A percentile compares a stretch with the other conserved stretches of the same genome.
Conservation (phyloP, 106 monocot genomes). For the Dendrobium chrysotoxum region DNA sequence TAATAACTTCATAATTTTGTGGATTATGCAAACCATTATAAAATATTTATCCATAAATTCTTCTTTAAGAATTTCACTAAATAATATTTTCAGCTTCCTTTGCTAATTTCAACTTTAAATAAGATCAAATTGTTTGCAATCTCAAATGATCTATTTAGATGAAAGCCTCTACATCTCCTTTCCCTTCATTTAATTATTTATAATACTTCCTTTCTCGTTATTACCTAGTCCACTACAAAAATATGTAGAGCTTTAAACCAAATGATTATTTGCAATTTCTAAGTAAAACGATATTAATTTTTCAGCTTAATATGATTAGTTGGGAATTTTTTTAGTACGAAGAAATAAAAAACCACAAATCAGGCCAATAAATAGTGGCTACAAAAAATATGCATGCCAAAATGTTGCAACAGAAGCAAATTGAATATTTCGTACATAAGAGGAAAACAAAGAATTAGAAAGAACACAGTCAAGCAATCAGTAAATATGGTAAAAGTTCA, state of each 20-base stretch:
- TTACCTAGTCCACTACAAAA: background rate
- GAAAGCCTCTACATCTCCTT: background rate
- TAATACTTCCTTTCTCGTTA: background rate
- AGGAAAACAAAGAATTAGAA: background rate
- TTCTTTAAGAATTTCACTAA: background rate
- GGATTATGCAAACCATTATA: background rate
- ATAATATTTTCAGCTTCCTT: too few relatives aligned
- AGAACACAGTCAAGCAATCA: background rate
- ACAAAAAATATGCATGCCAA: background rate
- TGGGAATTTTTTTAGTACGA: background rate
- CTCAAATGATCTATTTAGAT: background rate
- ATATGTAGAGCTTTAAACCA: background rate
- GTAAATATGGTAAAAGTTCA: background rate
- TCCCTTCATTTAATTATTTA: background rate
- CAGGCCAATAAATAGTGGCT: background rate
- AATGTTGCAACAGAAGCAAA: background rate
- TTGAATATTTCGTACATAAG: background rate
- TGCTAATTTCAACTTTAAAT: background rate
- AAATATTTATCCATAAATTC: background rate
- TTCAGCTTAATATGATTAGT: conserved; percentile 1
- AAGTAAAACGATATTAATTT: background rate
- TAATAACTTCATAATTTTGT: background rate
- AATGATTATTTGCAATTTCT: background rate
- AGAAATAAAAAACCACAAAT: background rate
- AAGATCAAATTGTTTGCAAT: background rate